Base-by-base conservation (phyloP, 306 rosid genomes). In the Mimosa bimucronata region DNA sequence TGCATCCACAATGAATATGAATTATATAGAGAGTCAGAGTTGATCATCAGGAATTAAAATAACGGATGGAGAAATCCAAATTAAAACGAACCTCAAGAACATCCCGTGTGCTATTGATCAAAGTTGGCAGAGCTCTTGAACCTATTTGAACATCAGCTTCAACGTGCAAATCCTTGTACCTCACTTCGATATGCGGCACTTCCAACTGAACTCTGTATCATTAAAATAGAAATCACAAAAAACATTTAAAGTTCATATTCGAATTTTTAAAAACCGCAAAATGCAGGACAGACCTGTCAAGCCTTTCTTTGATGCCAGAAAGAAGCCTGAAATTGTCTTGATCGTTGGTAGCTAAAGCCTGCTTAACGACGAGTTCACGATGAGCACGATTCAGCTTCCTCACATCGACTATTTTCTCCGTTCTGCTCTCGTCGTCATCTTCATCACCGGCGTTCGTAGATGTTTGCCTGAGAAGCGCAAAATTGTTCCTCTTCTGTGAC, bases 321-420 rank as follows among this genome's bases (percentile, higher is more conserved):
- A 94, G 95, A 31, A 94, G 89, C 40, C 71, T 84, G 76, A 58
- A 83, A 82, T 94, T 94, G 73, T 94, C 95, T 81, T 94, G 98
- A 41, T 91, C 98, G 44, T 77, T 80, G 7, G 98, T 91, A 1
- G 92, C 95, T 75, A 94, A 81, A 0, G 97, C 97, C 9, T 91
- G 82, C 52, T 72, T 83, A 13, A 94, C 97, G 7, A 91, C 77
- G 42, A 80, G 88, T 82, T 94, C 90, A 4, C 98, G 95, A 31
- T 83, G 77, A 9, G 2, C 12, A 31, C 88, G 83, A 70, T 73
- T 81, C 69, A 94, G 86, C 62, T 89, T 94, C 71, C 91, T 62
- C 0, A 94, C 98, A 77, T 94, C 94, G 16, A 70, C 7, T 13
- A 70, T 2, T 23, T 2, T 69, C 21, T 44, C 57, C 6, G 23